These are phyloP conservation scores for Candida chilensis DNA, from an alignment of 805 yeast species.

Conservation along the genomic window DNA sequence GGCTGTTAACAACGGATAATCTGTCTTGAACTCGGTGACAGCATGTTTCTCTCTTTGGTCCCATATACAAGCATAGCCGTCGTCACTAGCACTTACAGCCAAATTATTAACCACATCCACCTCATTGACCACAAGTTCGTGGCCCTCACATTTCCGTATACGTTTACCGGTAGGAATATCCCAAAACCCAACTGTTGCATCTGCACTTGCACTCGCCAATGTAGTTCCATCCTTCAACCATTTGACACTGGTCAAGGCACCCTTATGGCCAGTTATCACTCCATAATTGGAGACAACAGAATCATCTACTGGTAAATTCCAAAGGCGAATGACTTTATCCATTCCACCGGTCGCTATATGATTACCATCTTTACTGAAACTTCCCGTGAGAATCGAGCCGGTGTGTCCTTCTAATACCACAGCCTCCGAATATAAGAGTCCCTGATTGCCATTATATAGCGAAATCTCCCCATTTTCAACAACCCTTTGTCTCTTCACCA, in stretches of 20 bases:
- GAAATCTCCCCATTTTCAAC: constrained; percentile 3
- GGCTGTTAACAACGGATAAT: constrained; percentile 51
- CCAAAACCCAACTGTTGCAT: constrained; percentile 51
- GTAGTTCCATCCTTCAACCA: constrained; percentile 41
- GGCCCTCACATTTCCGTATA: constrained; percentile 44
- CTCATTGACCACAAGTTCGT: constrained; percentile 46
- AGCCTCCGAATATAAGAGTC: constrained; percentile 13
- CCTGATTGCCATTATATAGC: constrained; percentile 2
- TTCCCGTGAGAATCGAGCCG: constrained; percentile 42
- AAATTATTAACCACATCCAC: constrained; percentile 23
- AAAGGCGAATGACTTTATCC: constrained; percentile 39
- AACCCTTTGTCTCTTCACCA: constrained; percentile 20
- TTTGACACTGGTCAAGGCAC: constrained; percentile 50
- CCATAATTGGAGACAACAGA: constrained; percentile 29
- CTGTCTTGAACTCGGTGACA: constrained; percentile 27
- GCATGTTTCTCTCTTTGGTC: constrained; percentile 48
- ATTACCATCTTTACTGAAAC: constrained; percentile 43
- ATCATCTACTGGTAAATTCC: constrained; percentile 27
- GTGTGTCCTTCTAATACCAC: constrained; percentile 40
- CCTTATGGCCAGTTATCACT: constrained; percentile 44
- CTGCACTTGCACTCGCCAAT: constrained; percentile 50
- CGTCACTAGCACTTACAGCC: constrained; percentile 55
- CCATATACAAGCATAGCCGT: constrained; percentile 54
- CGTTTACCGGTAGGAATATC: constrained; percentile 50
- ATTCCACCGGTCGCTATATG: constrained; percentile 54